These are phyloP conservation scores for Rosa multiflora DNA, from an alignment of 306 rosid species.

Conservation along the genomic window DNA sequence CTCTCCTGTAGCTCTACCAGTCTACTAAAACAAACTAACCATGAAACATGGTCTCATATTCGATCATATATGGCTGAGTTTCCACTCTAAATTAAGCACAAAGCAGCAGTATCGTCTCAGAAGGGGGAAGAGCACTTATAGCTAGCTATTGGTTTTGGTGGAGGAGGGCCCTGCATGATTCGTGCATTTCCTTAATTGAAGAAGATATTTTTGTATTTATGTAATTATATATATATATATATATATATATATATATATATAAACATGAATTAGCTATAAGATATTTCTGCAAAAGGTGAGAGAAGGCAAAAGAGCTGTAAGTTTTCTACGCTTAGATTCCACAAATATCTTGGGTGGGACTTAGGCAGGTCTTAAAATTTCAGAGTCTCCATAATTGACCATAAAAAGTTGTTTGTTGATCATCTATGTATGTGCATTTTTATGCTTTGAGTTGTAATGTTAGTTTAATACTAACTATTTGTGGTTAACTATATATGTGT, in stretches of 20 bases:
- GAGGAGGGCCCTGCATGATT: slow-evolving; percentile 15
- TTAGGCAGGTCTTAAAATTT: background rate
- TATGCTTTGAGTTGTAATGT: too few species aligned
- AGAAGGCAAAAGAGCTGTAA: background rate
- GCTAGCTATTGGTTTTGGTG: background rate
- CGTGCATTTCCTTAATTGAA: background rate
- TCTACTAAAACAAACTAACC: slow-evolving; percentile 1
- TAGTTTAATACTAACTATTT: background rate
- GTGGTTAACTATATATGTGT: background rate
- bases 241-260: too few species aligned
- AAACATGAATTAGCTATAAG: background rate
- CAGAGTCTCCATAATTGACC: background rate
- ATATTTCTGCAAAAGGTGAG: background rate
- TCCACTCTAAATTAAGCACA: background rate
- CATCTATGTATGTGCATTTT: too few species aligned
- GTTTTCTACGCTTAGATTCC: background rate
- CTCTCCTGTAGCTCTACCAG: background rate
- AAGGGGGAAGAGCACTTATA: background rate
- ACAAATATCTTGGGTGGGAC: background rate
- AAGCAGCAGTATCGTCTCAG: background rate
- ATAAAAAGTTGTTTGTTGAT: too few species aligned
- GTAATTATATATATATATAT: background rate
- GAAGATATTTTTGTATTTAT: background rate
- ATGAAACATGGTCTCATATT: background rate
- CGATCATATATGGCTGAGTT: background rate